Base-by-base conservation (phyloP, 2,329 filamentous ascomycete genomes). In the Paecilomyces fulvus region DNA sequence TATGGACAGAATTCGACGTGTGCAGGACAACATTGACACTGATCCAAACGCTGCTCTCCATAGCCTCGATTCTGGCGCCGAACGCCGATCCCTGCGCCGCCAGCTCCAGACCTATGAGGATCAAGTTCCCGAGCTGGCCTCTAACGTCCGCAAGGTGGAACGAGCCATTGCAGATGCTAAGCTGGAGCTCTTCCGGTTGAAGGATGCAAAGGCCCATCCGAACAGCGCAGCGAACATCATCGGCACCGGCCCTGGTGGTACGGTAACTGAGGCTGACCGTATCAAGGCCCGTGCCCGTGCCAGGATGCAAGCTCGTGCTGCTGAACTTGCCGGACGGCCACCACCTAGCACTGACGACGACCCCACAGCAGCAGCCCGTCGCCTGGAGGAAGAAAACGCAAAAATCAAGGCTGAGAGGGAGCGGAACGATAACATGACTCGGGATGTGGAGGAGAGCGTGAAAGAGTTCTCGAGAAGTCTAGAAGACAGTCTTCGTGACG, bases 271-370 rank as follows among this genome's bases (percentile, higher is more conserved):
- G 73, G 88, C 90, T 3, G 94, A 99, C 74, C 85, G 92, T 55
- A 83, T 97, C 63, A 97, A 96, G 77, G 94, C 94, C 33, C 85
- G 92, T 63, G 92, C 94, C 30, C 95, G 92, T 75, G 92, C 92
- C 43, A 95, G 96, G 85, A 99, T 99, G 94, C 92, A 97, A 75
- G 92, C 96, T 67, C 88, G 94, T 58, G 92, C 94, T 63, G 94
- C 94, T 56, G 92, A 94, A 17, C 77, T 99, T 60, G 90, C 91
- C 21, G 94, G 94, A 56, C 90, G 87, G 72, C 91, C 92, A 68
- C 77, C 87, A 49, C 79, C 85, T 51, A 85, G 89, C 37, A 72
- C 78, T 1, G 78, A 77, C 50, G 82, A 86, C 58, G 89, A 95
- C 61, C 87, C 92, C 60, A 80, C 82, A 25, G 89, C 89, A 61